A percentile compares a stretch with the other conserved stretches of the same genome.
Evolutionary conservation across 2,329 filamentous ascomycete genomes (phyloP).

Genomic region (Cytospora paraplurivora): DNA sequence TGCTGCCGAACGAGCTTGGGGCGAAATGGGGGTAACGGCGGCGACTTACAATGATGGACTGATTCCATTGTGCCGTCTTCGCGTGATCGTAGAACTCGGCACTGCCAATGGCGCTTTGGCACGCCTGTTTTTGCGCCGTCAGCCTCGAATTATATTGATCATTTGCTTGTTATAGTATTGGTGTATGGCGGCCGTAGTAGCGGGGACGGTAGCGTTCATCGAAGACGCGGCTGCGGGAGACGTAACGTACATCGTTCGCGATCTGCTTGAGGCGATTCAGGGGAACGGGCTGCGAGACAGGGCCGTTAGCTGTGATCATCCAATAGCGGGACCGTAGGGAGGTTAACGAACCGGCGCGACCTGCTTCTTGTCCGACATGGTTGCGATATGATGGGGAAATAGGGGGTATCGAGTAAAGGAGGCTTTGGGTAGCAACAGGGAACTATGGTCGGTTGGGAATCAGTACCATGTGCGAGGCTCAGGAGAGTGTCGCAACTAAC

Average conservation of each 20-base stretch:
- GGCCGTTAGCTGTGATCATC: constrained; percentile 10
- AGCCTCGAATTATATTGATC: background rate
- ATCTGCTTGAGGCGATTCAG: constrained; percentile 81
- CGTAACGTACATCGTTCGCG: constrained; percentile 76
- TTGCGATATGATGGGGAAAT: constrained; percentile 15
- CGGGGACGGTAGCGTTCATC: background rate
- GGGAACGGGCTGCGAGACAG: constrained; percentile 69
- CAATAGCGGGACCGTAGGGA: too few relatives aligned
- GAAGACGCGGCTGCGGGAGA: constrained; percentile 30
- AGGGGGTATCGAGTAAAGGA: constrained; percentile 19
- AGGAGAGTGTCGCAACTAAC: constrained; percentile 6
- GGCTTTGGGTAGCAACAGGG: background rate
- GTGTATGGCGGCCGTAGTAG: background rate
- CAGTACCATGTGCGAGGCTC: background rate
- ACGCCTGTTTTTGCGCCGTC: constrained; percentile 62
- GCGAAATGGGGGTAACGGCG: constrained; percentile 8
- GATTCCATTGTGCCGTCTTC: constrained; percentile 87
- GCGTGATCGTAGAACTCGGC: constrained; percentile 84
- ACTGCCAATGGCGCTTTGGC: constrained; percentile 72
- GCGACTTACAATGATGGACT: constrained; percentile 78
- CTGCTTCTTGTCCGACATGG: constrained; percentile 29
- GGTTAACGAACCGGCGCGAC: constrained; percentile 23
- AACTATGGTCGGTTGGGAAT: background rate
- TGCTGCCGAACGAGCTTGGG: background rate
- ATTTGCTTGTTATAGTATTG: background rate